Conservation (phyloP, 768 basidiomycete species). For the Podaxis rugospora region DNA sequence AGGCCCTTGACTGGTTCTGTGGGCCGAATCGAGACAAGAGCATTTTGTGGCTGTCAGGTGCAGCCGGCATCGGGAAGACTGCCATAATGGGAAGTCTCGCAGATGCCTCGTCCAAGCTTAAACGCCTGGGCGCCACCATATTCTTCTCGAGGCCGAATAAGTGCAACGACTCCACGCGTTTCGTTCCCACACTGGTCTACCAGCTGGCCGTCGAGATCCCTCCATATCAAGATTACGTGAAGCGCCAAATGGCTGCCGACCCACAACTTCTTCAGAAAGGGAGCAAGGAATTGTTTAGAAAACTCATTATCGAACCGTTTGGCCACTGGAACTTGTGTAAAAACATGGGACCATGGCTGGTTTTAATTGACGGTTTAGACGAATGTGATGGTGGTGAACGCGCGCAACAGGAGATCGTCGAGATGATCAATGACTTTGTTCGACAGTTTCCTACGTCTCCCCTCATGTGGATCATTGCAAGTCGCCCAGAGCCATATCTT, state of each 20-base stretch:
- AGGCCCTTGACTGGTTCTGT: neutral
- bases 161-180: neutral
- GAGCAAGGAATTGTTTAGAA: neutral
- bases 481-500: constrained; percentile 2
- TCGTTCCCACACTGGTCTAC: neutral
- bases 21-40: neutral
- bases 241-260: neutral
- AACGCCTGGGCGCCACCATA: neutral
- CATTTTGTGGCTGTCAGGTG: neutral
- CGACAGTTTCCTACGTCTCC: neutral
- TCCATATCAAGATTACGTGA: neutral
- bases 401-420: neutral
- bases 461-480: constrained; percentile 5
- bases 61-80: constrained; percentile 7
- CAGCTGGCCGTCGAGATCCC: neutral
- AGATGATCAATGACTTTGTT: constrained; percentile 1
- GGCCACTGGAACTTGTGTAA: neutral
- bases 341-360: neutral
- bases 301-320: constrained; percentile 1
- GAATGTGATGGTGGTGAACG: constrained; percentile 2
- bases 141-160: neutral
- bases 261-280: neutral
- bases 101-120: neutral
- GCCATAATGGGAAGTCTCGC: constrained; percentile 3
- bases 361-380: constrained; percentile 8